Percentiles rank a stretch among this genome's conserved stretches.
Conservation (phyloP, 805 yeast species). For the Cyberlindnera japonica region DNA sequence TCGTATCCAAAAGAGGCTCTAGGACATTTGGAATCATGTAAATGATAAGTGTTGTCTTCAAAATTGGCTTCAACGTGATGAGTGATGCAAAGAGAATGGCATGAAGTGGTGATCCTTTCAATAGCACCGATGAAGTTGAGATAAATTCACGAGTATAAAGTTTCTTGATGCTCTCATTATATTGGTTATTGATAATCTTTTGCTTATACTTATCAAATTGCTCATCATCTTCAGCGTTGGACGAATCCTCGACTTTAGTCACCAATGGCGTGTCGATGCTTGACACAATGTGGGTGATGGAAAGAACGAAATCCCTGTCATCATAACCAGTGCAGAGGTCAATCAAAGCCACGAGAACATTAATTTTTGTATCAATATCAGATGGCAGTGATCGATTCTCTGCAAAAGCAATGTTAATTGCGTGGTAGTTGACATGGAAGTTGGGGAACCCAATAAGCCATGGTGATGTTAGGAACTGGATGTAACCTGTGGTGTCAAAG, state of each 20-base stretch:
- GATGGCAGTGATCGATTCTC: background rate
- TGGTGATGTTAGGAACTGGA: constrained; percentile 8
- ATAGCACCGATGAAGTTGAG: constrained; percentile 19
- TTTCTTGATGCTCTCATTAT: constrained; percentile 11
- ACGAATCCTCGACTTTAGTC: constrained; percentile 7
- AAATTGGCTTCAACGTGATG: constrained; percentile 35
- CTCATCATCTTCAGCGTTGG: constrained; percentile 3
- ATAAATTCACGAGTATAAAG: constrained; percentile 27
- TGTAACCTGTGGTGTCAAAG: constrained; percentile 4
- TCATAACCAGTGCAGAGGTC: background rate
- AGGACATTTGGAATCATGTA: constrained; percentile 39
- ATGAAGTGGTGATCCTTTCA: constrained; percentile 21
- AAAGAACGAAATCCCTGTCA: constrained; percentile 1
- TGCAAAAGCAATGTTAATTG: constrained; percentile 1
- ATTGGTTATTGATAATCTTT: constrained; percentile 12
- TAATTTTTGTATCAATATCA: constrained; percentile 5
- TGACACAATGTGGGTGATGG: constrained; percentile 9
- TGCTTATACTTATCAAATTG: background rate
- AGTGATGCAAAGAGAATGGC: constrained; percentile 31
- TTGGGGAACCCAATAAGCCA: constrained; percentile 8
- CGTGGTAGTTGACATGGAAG: constrained; percentile 7
- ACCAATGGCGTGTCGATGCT: constrained; percentile 10
- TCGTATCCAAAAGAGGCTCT: constrained; percentile 29
- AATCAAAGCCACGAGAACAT: constrained; percentile 6
- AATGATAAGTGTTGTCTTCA: constrained; percentile 38